phyloP scores from a whole-genome alignment of 2,329 filamentous ascomycete genomes.

The Clonostachys sp. region DNA sequence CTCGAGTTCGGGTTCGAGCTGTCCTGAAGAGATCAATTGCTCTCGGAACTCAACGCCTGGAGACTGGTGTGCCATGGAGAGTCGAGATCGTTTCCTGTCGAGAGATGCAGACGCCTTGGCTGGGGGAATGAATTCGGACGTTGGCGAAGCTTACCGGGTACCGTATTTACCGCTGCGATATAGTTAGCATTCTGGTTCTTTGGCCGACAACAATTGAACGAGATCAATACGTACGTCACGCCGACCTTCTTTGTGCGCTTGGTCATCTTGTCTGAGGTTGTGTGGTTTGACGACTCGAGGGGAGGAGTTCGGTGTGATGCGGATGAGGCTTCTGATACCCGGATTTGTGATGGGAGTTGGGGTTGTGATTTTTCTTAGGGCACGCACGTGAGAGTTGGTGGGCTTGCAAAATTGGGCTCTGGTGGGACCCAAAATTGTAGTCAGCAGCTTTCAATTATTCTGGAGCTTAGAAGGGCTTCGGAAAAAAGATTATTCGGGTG shows the following conservation, averaged over 20 bases:
- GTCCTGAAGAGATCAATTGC: too few relatives aligned
- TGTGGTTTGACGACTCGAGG: constrained; percentile 25
- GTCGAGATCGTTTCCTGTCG: too few relatives aligned
- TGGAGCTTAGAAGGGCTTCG: too few relatives aligned
- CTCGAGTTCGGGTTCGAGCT: too few relatives aligned
- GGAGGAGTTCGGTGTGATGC: constrained; percentile 11
- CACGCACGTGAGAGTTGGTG: constrained; percentile 28
- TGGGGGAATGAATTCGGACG: too few relatives aligned
- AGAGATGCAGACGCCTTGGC: too few relatives aligned
- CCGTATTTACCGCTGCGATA: constrained; percentile 74
- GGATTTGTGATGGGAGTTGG: constrained; percentile 19
- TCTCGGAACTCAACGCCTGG: too few relatives aligned
- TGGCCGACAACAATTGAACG: background rate
- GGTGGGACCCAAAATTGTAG: constrained; percentile 49
- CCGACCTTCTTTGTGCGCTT: constrained; percentile 97
- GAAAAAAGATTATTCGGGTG: too few relatives aligned
- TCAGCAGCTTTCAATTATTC: background rate
- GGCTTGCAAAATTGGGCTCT: constrained; percentile 29
- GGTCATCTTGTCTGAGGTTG: constrained; percentile 69
- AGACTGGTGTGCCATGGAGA: too few relatives aligned
- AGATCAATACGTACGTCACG: constrained; percentile 59
- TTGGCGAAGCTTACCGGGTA: constrained; percentile 66
- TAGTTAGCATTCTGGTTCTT: constrained; percentile 18
- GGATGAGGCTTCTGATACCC: constrained; percentile 18
- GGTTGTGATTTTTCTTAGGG: constrained; percentile 37